Base-by-base conservation (phyloP, 2,329 filamentous ascomycete genomes). In the Venturia pyrina region DNA sequence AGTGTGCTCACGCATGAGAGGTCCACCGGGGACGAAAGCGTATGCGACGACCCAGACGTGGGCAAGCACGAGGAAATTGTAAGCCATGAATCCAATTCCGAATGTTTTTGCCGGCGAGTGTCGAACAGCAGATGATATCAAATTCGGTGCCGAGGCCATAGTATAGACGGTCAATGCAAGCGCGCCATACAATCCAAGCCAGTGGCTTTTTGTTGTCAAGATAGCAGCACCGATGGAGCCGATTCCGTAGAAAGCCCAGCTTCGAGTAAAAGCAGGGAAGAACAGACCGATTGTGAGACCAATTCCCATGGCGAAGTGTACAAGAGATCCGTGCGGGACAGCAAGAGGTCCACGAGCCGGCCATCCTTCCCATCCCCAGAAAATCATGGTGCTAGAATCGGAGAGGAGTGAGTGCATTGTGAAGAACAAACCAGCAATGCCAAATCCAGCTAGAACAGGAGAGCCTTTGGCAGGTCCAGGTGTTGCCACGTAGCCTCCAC, bases 31-130 rank as follows among this genome's bases (percentile, higher is more conserved):
- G 3, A 99, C 95, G 71, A 99, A 99, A 15, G 95, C 95, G 72
- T 99, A 99, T 1, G 95, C 95, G 13, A 99, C 95, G 44, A 97
- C 90, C 95, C 95, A 99, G 65, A 97, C 92, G 73, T 98, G 93
- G 81, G 96, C 96, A n/a, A 99, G 84, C 5, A 97, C 88, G 79
- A 98, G 79, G 72, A 98, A 83, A 77, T 98, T 96, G 81, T 98
- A 99, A 62, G 96, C 76, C 64, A 97, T 78, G 79, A 96, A 97
- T 4, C 90, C 93, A 17, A 96, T 75, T 2, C 93, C 95, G 74
- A 99, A 99, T 0, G 90, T 91, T 34, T 83, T 82, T 5, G 87
- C 90, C 0, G 92, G 92, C 63, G 82, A 88, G 74, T 90, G 89
- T 72, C 88, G 88, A 34, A 90, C 84, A 34, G 91, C 92, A 64